Base-by-base conservation (phyloP, 2,329 filamentous ascomycete species). In the Mollisia scopiformis region DNA sequence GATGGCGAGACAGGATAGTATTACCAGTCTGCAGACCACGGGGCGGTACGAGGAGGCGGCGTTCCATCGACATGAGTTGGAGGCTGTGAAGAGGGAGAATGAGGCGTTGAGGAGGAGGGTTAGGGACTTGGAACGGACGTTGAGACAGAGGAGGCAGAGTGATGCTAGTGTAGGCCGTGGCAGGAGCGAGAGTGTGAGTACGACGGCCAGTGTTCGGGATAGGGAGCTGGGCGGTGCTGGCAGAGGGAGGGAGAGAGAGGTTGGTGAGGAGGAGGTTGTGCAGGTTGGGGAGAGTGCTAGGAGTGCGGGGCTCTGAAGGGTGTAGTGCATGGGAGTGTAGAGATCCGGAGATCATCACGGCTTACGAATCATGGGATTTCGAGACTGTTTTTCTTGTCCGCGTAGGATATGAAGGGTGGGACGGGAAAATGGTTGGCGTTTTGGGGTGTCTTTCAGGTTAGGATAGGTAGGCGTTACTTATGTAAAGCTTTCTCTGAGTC, bases 81-180 rank as follows among this genome's bases (percentile, higher is more conserved):
- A 89, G 25, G 75, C 69, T 5, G 83, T 84, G 39, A 88, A 87
- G 75, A 78, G 80, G 50, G 87, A 90, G 74, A 89, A 90, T 62
- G 87, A 89, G 55, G 72, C 74, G 0, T 74, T 90, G 49, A 87
- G 86, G 76, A 78, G 81, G 57, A 80, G 84, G 14, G 83, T 90
- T 60, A 80, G 85, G 49, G 87, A 89, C 46, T 74, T 90, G 11
- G 87, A 90, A 75, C 78, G 80, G 37, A 75, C 79, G 63, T 75
- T 88, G 7, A 67, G 70, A 28, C 62, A 62, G 10, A 68, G 70
- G 50, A 58, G 71, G 59, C 66, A 65, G 37, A 71, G 70, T 37
- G 82, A 84, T 53, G 75, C 76, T 11, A 78, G 78, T 67, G 58
- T 14, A 10, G 46, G 27, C 31, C 39, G 47, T 8, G 41, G 28